Evolutionary conservation across 306 rosid species (phyloP).

Genomic region (Vigna hirtella): DNA sequence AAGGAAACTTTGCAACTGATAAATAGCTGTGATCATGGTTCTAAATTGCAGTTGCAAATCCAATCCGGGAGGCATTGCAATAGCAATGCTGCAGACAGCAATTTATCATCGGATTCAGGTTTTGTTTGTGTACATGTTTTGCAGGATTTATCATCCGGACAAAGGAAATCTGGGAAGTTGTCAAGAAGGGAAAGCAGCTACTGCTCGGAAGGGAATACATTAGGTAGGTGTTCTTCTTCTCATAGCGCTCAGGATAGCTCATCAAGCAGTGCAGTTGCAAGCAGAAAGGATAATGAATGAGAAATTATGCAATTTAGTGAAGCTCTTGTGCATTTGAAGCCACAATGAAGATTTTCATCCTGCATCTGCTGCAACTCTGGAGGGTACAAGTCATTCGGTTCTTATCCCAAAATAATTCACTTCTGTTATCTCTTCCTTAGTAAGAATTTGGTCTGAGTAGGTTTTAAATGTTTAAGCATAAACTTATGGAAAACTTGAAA

Average conservation of each 20-base stretch:
- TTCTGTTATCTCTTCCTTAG: slow-evolving; percentile 35
- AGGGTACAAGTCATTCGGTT: slow-evolving; percentile 18
- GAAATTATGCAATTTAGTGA: slow-evolving; percentile 22
- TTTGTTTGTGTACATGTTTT: slow-evolving; percentile 34
- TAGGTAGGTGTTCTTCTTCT: slow-evolving; percentile 76
- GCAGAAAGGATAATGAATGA: slow-evolving; percentile 61
- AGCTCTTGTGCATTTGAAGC: slow-evolving; percentile 36
- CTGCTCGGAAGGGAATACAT: slow-evolving; percentile 62
- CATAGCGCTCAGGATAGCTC: slow-evolving; percentile 78
- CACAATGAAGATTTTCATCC: slow-evolving; percentile 12
- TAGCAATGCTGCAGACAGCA: too few relatives aligned
- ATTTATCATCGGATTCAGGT: slow-evolving; percentile 17
- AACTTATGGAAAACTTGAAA: slow-evolving; percentile 33
- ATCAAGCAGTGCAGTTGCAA: slow-evolving; percentile 61
- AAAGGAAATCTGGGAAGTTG: slow-evolving; percentile 55
- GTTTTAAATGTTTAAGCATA: slow-evolving; percentile 4
- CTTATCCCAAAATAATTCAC: slow-evolving; percentile 20
- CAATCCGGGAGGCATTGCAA: too few relatives aligned
- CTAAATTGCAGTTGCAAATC: too few relatives aligned
- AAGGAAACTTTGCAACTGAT: slow-evolving; percentile 17
- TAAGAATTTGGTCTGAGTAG: slow-evolving; percentile 24
- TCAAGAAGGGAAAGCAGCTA: slow-evolving; percentile 54
- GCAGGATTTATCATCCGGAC: slow-evolving; percentile 70
- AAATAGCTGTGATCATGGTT: not conserved
- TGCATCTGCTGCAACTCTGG: slow-evolving; percentile 41